A percentile compares a stretch with the other conserved stretches of the same genome.
phyloP scores from a whole-genome alignment of 2,329 filamentous ascomycete species.

The Periconia sp. region DNA sequence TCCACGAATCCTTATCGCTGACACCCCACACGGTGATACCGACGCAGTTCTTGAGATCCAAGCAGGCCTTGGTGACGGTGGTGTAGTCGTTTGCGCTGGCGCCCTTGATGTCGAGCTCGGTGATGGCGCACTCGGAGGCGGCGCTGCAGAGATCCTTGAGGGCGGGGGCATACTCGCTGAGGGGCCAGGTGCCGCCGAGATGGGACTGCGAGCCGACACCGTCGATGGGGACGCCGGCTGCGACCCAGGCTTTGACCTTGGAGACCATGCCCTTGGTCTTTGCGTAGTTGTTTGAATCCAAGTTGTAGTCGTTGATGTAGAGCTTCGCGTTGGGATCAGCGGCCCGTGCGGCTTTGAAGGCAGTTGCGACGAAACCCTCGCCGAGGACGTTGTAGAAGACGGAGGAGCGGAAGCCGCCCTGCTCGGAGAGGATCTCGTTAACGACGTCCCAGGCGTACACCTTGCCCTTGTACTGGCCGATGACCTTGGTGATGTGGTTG shows the following conservation, averaged over 20 bases:
- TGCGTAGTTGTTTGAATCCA: constrained; percentile 60
- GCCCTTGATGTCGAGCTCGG: constrained; percentile 67
- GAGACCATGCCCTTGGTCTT: constrained; percentile 61
- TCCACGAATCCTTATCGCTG: constrained; percentile 48
- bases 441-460: constrained; percentile 64
- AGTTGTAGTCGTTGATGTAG: constrained; percentile 73
- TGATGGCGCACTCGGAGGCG: constrained; percentile 63
- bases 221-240: constrained; percentile 64
- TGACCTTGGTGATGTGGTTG: constrained; percentile 61
- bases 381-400: constrained; percentile 71
- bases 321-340: constrained; percentile 69
- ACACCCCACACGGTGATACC: constrained; percentile 66
- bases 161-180: constrained; percentile 50
- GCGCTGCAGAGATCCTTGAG: constrained; percentile 56
- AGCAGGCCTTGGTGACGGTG: constrained; percentile 57
- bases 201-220: constrained; percentile 65
- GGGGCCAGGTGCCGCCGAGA: constrained; percentile 47
- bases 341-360: constrained; percentile 67
- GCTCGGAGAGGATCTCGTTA: constrained; percentile 64
- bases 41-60: constrained; percentile 61
- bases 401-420: constrained; percentile 59
- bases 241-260: constrained; percentile 66
- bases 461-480: constrained; percentile 64
- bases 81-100: constrained; percentile 60
- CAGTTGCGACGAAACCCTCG: constrained; percentile 69